A percentile compares a stretch with the other conserved stretches of the same genome.
These are phyloP conservation scores for Thelonectria discophora DNA, from an alignment of 2,329 filamentous ascomycete genomes.

Conservation along the genomic window DNA sequence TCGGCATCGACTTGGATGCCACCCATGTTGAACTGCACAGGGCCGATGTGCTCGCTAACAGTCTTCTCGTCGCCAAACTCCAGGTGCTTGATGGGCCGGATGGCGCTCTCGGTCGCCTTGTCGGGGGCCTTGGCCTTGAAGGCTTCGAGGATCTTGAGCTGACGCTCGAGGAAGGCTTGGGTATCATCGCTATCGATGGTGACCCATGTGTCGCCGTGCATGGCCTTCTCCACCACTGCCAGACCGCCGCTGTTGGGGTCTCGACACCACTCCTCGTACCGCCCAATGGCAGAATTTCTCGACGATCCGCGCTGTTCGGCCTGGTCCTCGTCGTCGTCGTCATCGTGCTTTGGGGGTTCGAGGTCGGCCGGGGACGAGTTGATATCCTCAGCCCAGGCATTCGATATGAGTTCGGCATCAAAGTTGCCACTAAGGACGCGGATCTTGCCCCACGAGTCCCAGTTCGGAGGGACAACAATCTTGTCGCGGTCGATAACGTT, in stretches of 20 bases:
- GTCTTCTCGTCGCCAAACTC: slow-evolving; percentile 55
- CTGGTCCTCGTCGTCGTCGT: slow-evolving; percentile 35
- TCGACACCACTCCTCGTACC: slow-evolving; percentile 82
- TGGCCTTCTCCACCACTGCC: slow-evolving; percentile 51
- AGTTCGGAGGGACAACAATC: slow-evolving; percentile 93
- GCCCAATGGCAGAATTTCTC: slow-evolving; percentile 69
- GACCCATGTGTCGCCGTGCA: slow-evolving; percentile 48
- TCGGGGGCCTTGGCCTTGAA: slow-evolving; percentile 65
- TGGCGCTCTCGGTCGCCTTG: slow-evolving; percentile 44
- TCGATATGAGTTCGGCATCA: slow-evolving; percentile 86
- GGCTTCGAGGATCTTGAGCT: slow-evolving; percentile 78
- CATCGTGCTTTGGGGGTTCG: slow-evolving; percentile 39
- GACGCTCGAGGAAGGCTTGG: slow-evolving; percentile 79
- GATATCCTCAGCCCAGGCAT: slow-evolving; percentile 86
- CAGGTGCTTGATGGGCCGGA: slow-evolving; percentile 37
- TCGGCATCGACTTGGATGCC: slow-evolving; percentile 96
- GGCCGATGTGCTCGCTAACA: slow-evolving; percentile 84
- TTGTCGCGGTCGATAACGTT: slow-evolving; percentile 95
- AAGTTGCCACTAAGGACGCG: slow-evolving; percentile 90
- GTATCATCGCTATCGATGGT: slow-evolving; percentile 64
- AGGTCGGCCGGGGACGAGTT: slow-evolving; percentile 58
- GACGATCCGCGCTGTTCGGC: slow-evolving; percentile 29
- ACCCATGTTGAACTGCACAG: slow-evolving; percentile 97
- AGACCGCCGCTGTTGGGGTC: slow-evolving; percentile 73
- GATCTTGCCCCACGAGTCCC: slow-evolving; percentile 99